Base-by-base conservation (phyloP, 208 protist species). In the Trypanosoma platydactyli region DNA sequence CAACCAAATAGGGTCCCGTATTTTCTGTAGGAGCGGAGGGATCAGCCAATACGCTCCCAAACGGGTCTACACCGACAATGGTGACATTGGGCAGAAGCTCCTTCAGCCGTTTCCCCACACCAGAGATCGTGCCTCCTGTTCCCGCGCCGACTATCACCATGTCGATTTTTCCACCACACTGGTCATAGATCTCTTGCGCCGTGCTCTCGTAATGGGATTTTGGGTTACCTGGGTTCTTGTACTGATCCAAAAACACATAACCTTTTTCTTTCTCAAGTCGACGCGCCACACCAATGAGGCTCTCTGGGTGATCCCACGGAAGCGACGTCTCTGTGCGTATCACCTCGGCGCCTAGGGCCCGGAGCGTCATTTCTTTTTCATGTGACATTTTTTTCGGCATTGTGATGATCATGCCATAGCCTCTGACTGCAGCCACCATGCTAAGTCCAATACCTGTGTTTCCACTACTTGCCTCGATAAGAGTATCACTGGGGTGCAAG, bases 371-470 rank as follows among this genome's bases (percentile, higher is more conserved):
- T 63, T 97, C 92, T 80, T 99, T 99, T 79, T 99, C 98, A 54
- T 98, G 83, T 29, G 91, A 98, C 98, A 99, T 99, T 80, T 99
- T 99, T 74, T 98, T 97, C 22, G 98, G 97, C 79, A 99, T 91
- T 51, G 96, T 98, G 72, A 99, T 98, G 61, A 98, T 90, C 85
- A 98, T 98, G 30, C 84, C 71, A 80, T 99, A 99, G 41, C 98
- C 97, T 57, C 89, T 87, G 22, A 97, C 86, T 20, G 96, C 93
- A 27, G 93, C 93, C n/a, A 94, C 88, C 61, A 99, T 77, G 30
- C 97, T 94, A 25, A 99, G 82, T 48, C 97, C 98, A 63, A 99
- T 98, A 58, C 95, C 95, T 24, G 93, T 97, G 81, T 97, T 97
- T 71, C 98, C 98, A 52, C 96, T 98, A 3, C 98, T 99, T 27